These are phyloP conservation scores for Neofusicoccum cordaticola DNA, from an alignment of 2,329 filamentous ascomycete genomes.

Conservation along the genomic window DNA sequence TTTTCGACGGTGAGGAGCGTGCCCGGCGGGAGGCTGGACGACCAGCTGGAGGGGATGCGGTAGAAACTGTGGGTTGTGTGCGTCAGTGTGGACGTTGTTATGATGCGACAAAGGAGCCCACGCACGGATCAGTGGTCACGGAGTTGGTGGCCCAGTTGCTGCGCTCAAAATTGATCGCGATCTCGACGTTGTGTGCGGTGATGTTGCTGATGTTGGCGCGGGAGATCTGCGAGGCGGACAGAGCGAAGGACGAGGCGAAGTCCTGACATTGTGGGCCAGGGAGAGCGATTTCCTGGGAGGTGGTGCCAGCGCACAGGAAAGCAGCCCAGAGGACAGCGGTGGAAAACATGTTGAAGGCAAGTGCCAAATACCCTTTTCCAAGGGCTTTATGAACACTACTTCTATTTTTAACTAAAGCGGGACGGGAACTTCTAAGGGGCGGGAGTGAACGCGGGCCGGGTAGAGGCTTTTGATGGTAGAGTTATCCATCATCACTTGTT, in stretches of 20 bases:
- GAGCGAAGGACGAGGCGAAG: not conserved
- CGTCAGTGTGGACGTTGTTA: too few relatives aligned
- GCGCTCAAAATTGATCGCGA: slow-evolving; percentile 27
- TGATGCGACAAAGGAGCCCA: slow-evolving; percentile 19
- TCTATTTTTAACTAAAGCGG: too few relatives aligned
- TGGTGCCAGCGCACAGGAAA: not conserved
- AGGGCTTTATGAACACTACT: too few relatives aligned
- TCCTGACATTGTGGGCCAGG: slow-evolving; percentile 4
- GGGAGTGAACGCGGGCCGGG: too few relatives aligned
- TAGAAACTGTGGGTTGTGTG: not conserved
- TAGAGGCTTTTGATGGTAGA: too few relatives aligned
- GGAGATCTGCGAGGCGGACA: not conserved
- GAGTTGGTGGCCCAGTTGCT: slow-evolving; percentile 27
- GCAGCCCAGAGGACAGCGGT: not conserved
- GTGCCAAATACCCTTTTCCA: too few relatives aligned
- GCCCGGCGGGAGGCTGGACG: slow-evolving; percentile 30
- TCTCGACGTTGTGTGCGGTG: slow-evolving; percentile 19
- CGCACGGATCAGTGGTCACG: slow-evolving; percentile 40
- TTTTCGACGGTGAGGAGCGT: slow-evolving; percentile 42
- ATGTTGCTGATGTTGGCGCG: slow-evolving; percentile 1
- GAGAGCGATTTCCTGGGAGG: not conserved
- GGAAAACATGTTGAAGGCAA: not conserved
- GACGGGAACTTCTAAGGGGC: too few relatives aligned
- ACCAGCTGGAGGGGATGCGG: not conserved
- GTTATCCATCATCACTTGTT: too few relatives aligned